Base-by-base conservation (phyloP, 768 basidiomycete genomes). In the Coprinopsis cinerea region DNA sequence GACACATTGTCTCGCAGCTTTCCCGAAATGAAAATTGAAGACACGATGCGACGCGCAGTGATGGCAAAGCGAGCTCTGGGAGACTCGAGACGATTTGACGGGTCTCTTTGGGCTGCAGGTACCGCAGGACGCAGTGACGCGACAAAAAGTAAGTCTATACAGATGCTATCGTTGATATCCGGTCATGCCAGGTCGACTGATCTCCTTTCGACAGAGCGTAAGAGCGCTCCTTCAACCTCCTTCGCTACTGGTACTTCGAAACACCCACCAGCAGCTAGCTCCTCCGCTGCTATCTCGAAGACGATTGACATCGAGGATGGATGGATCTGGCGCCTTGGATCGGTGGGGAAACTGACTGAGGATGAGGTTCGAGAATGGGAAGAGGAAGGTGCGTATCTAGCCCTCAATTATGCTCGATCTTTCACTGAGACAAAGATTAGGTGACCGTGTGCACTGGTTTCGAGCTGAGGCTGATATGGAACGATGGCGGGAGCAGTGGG, bases 371-470 rank as follows among this genome's bases (percentile, higher is more conserved):
- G 18, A 17, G 37, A 13, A 14, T 39, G 37, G 37, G 18, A 9
- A 17, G 18, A 17, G 7, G 37, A 39, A 17, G 37, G 37, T 39
- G 18, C 7, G 37, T 39, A 39, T 20, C 37, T 32, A 32, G 9
- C 13, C 37, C 18, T 39, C 37, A 20, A 39, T 39, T 7, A 13
- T 20, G 11, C 37, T 39, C 7, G 18, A 17, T 7, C 7, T 39
- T 39, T 10, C 13, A 39, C 18, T 39, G 37, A n/a, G n/a, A n/a
- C n/a, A n/a, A n/a, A n/a, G n/a, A n/a, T n/a, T 17, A 47, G 30
- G 32, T 28, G 55, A 56, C 50, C 41, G 46, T 37, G 55, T 56
- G 13, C 55, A 56, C 17, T 56, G 55, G 55, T 53, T 51, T 23
- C 44, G 52, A 7, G 48, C 55, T 7, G 55, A 56, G 27, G 55